A percentile compares a stretch with the other conserved stretches of the same genome.
These are phyloP conservation scores for Pseudotulostoma volvatum DNA, from an alignment of 495 filamentous ascomycete genomes.

Conservation along the genomic window DNA sequence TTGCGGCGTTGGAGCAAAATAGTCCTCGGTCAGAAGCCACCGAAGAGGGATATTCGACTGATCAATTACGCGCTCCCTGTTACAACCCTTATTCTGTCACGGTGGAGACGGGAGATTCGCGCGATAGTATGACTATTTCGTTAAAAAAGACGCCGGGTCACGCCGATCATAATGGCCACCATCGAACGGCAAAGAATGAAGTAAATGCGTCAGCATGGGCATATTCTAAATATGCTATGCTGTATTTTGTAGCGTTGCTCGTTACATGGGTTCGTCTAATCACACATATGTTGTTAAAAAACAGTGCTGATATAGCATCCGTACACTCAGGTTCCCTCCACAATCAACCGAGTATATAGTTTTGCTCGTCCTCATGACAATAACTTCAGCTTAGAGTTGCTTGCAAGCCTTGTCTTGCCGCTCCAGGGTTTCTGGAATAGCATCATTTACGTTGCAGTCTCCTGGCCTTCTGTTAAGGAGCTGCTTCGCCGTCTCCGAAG, in stretches of 20 bases:
- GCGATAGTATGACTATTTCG: neutral
- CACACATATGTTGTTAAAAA: neutral
- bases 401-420: conserved; percentile 59
- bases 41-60: neutral
- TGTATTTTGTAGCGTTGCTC: conserved; percentile 72
- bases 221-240: conserved; percentile 66
- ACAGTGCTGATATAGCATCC: too few species aligned
- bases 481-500: conserved; percentile 7
- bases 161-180: conserved; percentile 7
- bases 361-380: conserved; percentile 37
- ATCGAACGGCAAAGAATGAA: conserved; percentile 11
- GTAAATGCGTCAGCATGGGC: conserved; percentile 41
- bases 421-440: conserved; percentile 82
- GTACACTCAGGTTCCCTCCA: conserved; percentile 60
- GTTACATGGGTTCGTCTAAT: conserved; percentile 51
- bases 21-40: neutral
- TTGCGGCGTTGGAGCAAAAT: conserved; percentile 5
- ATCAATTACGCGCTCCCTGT: neutral
- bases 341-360: conserved; percentile 59
- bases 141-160: neutral
- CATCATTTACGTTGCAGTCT: conserved; percentile 59
- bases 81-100: conserved; percentile 23
- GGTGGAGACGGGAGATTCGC: conserved; percentile 15
- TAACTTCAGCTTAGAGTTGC: conserved; percentile 46
- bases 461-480: conserved; percentile 20